Conservation (phyloP, 2,329 filamentous ascomycete species). For the Penicillium sp. region DNA sequence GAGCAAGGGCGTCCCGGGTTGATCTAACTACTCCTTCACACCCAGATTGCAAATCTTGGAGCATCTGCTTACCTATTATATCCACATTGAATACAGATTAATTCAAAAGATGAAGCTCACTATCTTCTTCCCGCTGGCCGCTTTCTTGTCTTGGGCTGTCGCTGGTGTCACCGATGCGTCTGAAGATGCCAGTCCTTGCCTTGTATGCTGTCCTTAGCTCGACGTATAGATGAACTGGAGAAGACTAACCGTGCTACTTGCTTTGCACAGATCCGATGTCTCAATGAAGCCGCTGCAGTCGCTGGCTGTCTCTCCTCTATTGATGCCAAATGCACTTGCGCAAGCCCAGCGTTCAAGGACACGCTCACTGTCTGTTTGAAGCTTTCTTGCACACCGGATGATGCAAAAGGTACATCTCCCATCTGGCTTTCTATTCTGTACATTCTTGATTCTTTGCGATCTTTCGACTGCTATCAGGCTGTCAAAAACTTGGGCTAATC, state of each 20-base stretch:
- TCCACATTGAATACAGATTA: not conserved
- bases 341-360: conserved; percentile 17
- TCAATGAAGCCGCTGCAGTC: conserved; percentile 13
- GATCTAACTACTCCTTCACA: not conserved
- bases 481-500: not conserved
- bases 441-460: not conserved
- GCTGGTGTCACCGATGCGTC: not conserved
- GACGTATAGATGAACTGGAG: not conserved
- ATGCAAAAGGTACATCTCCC: conserved; percentile 13
- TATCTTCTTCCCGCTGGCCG: conserved; percentile 17
- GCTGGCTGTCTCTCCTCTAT: conserved; percentile 16
- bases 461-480: not conserved
- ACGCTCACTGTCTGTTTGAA: conserved; percentile 14
- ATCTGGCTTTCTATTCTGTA: not conserved
- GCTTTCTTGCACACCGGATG: conserved; percentile 12
- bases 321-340: conserved; percentile 21
- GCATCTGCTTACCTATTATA: not conserved
- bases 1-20: not conserved
- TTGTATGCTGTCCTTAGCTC: conserved; percentile 7
- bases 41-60: not conserved
- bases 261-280: conserved; percentile 10
- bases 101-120: conserved; percentile 20
- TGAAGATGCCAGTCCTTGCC: conserved; percentile 11
- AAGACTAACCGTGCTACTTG: conserved; percentile 5
- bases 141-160: conserved; percentile 15